phyloP scores from a whole-genome alignment of 2,329 filamentous ascomycete species.

The Mycosphaerella sp. region DNA sequence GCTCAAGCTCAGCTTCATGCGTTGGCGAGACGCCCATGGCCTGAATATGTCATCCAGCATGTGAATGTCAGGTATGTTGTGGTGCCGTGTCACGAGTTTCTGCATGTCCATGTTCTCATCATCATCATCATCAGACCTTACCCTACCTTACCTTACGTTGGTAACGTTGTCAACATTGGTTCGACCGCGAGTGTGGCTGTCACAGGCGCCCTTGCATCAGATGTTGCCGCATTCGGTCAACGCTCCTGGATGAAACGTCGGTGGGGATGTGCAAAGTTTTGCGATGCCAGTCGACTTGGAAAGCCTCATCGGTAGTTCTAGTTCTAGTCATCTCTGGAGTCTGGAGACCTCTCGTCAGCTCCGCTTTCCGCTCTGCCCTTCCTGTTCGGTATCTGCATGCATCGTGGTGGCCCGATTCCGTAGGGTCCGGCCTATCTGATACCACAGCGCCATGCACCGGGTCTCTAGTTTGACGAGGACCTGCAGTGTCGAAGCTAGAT shows the following conservation, averaged over 20 bases:
- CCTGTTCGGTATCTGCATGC: constrained; percentile 11
- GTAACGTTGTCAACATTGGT: too few relatives aligned
- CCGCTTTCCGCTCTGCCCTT: constrained; percentile 8
- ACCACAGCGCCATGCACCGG: constrained; percentile 17
- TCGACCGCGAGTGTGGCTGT: neutral
- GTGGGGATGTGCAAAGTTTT: constrained; percentile 5
- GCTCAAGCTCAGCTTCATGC: neutral
- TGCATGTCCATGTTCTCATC: neutral
- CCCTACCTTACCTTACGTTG: neutral
- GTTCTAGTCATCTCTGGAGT: too few relatives aligned
- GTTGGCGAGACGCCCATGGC: neutral
- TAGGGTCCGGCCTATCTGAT: constrained; percentile 15
- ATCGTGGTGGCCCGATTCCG: constrained; percentile 10
- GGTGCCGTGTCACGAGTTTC: neutral
- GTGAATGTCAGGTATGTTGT: neutral
- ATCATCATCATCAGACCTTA: too few relatives aligned
- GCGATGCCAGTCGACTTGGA: constrained; percentile 2
- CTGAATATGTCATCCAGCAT: neutral
- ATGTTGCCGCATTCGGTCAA: neutral
- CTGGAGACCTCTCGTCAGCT: neutral
- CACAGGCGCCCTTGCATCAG: neutral
- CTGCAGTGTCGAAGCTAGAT: constrained; percentile 17
- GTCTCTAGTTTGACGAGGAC: constrained; percentile 15
- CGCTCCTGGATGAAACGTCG: constrained; percentile 11
- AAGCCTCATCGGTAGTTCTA: neutral